phyloP scores from a whole-genome alignment of 345 rosid genomes.

The Microcos paniculata region DNA sequence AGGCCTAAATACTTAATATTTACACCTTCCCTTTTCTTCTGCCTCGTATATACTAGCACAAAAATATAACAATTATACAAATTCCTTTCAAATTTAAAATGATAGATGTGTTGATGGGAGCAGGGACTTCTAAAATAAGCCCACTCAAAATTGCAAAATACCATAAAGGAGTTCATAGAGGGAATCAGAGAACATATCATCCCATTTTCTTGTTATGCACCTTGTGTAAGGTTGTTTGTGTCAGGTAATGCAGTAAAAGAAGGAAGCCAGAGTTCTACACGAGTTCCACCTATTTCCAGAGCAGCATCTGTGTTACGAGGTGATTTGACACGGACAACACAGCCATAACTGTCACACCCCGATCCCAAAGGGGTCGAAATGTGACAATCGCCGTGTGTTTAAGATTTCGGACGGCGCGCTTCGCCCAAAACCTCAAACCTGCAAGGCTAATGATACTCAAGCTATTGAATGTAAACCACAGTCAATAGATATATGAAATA shows the following conservation, averaged over 20 bases:
- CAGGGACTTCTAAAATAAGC: neutral
- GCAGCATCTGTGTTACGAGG: constrained; percentile 65
- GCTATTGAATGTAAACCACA: no score
- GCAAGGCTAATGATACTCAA: no score
- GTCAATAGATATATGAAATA: no score
- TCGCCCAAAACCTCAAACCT: no score
- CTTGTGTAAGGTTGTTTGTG: constrained; percentile 19
- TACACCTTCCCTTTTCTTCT: neutral
- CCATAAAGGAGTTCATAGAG: neutral
- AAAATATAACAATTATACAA: neutral
- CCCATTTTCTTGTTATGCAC: constrained; percentile 17
- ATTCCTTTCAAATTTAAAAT: neutral
- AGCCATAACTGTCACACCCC: no score
- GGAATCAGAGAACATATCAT: neutral
- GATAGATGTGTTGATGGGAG: neutral
- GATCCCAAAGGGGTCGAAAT: no score
- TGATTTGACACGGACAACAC: constrained; percentile 80
- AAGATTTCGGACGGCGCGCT: no score
- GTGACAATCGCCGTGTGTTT: no score
- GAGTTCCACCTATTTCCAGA: constrained; percentile 81
- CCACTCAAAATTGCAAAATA: neutral
- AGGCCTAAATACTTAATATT: neutral
- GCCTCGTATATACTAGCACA: neutral
- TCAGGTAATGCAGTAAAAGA: constrained; percentile 42
- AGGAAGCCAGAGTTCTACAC: constrained; percentile 87